phyloP scores from a whole-genome alignment of 1,139 yeast species.

The Sugiyamaella neomexicana region DNA sequence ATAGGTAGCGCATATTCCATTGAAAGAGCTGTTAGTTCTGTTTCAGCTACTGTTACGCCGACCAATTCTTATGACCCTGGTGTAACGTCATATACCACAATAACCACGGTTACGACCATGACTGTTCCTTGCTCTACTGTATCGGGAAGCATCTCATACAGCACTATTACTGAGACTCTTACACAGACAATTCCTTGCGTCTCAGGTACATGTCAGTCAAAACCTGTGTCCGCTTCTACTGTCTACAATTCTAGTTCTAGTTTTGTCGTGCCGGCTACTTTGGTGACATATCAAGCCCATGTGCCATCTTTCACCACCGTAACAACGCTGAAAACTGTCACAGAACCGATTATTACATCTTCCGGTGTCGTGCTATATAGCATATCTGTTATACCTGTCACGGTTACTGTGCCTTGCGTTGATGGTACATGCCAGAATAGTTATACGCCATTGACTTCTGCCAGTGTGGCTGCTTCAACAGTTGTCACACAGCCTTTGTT shows the following conservation, averaged over 20 bases:
- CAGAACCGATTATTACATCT: constrained; percentile 17
- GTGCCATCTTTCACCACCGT: background rate
- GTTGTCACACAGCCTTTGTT: background rate
- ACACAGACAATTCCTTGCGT: constrained; percentile 11
- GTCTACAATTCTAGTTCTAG: background rate
- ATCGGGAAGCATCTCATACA: constrained; percentile 2
- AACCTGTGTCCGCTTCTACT: background rate
- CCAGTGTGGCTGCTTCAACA: constrained; percentile 5
- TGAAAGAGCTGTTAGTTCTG: background rate
- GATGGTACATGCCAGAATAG: constrained; percentile 2
- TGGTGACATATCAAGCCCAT: background rate
- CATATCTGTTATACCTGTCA: constrained; percentile 9
- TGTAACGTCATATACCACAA: background rate
- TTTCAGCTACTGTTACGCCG: background rate
- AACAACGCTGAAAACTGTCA: constrained; percentile 17
- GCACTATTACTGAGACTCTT: constrained; percentile 15
- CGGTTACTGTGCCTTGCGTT: constrained; percentile 20
- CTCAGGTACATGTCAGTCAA: background rate
- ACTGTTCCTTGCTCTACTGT: constrained; percentile 18
- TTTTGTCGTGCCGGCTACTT: background rate
- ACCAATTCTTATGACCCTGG: background rate
- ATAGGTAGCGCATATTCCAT: background rate
- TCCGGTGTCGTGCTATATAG: constrained; percentile 12
- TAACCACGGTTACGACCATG: constrained; percentile 7
- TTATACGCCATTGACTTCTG: background rate